Conservation (phyloP, 2,329 filamentous ascomycete species). For the Neofusicoccum sp. region DNA sequence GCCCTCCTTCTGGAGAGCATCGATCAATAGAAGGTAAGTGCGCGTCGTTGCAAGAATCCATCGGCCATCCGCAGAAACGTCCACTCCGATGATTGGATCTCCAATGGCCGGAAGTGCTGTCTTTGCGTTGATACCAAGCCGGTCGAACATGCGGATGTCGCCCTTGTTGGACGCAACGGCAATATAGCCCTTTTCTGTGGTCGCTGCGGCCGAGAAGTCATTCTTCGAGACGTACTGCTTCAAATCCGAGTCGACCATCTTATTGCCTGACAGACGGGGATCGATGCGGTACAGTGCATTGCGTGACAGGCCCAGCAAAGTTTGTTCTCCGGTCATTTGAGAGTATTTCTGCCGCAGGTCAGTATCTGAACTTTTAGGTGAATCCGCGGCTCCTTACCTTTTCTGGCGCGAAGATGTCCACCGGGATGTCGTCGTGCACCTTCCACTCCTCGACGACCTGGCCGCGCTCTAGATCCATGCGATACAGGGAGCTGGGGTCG, state of each 20-base stretch:
- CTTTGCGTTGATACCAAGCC: constrained; percentile 94
- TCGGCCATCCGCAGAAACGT: constrained; percentile 91
- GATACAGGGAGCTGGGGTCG: constrained; percentile 87
- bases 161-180: constrained; percentile 97
- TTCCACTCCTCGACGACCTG: constrained; percentile 99
- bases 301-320: constrained; percentile 87
- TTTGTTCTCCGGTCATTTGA: constrained; percentile 93
- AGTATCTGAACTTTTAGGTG: neutral
- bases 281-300: constrained; percentile 95
- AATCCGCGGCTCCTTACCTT: constrained; percentile 53
- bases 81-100: constrained; percentile 90
- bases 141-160: constrained; percentile 94
- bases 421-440: constrained; percentile 91
- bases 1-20: constrained; percentile 83
- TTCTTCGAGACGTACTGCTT: constrained; percentile 98
- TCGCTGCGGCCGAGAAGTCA: constrained; percentile 90
- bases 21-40: constrained; percentile 91
- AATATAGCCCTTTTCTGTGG: constrained; percentile 94
- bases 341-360: constrained; percentile 71
- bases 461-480: constrained; percentile 96
- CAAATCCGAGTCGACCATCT: constrained; percentile 86
- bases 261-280: constrained; percentile 83
- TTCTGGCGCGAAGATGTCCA: constrained; percentile 88
- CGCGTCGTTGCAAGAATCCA: constrained; percentile 94
- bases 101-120: constrained; percentile 94